phyloP scores from a whole-genome alignment of 2,329 filamentous ascomycete species.

The Alternaria brassicae region DNA sequence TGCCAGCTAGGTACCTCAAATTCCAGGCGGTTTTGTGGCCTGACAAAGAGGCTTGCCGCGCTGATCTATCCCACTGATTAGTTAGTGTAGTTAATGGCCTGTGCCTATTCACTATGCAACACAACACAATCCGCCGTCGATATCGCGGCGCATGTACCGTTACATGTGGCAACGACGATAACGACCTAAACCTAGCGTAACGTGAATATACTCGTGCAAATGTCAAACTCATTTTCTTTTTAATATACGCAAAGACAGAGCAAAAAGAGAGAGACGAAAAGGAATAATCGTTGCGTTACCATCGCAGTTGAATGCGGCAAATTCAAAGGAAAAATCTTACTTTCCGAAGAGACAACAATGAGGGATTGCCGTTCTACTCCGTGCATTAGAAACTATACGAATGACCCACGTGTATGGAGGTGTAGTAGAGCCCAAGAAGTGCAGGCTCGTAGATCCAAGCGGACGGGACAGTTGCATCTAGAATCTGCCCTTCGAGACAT shows the following conservation, averaged over 20 bases:
- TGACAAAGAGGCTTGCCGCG: no score
- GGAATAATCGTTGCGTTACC: neutral
- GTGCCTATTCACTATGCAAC: neutral
- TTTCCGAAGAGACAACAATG: neutral
- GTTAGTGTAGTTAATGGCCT: neutral
- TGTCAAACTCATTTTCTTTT: no score
- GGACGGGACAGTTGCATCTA: neutral
- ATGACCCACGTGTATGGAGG: neutral
- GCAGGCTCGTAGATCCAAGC: neutral
- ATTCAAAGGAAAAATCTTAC: neutral
- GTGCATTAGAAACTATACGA: neutral
- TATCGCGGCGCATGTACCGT: neutral
- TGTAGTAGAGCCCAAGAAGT: neutral
- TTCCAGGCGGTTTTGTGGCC: no score
- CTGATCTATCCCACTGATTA: neutral
- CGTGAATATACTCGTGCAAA: no score
- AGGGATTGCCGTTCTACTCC: neutral
- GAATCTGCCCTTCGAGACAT: neutral
- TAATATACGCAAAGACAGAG: no score
- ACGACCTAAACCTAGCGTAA: no score
- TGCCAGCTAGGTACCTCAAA: no score
- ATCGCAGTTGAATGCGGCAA: neutral
- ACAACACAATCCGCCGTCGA: neutral
- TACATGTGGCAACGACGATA: no score
- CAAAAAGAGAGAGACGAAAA: rapidly evolving